phyloP scores from a whole-genome alignment of 768 basidiomycete genomes.

The Boletellus ananas region DNA sequence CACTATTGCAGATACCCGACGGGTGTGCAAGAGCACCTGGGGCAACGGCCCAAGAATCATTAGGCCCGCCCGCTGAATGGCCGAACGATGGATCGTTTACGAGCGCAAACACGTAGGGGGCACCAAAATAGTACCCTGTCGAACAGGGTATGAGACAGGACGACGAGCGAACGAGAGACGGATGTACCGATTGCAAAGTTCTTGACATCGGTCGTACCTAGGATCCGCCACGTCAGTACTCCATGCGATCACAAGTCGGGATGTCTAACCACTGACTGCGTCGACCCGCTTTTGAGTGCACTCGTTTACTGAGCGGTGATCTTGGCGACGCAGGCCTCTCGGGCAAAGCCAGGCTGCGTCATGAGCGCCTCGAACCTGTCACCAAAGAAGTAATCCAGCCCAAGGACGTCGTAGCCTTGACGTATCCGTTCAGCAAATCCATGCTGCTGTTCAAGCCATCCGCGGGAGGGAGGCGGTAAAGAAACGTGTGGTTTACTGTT shows the following conservation, averaged over 20 bases:
- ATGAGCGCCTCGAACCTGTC: conserved; percentile 45
- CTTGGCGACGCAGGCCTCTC: conserved; percentile 40
- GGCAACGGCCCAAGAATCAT: neutral
- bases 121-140: conserved; percentile 59
- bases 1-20: conserved; percentile 17
- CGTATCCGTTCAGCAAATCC: neutral
- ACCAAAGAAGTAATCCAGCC: conserved; percentile 63
- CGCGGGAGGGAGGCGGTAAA: no score
- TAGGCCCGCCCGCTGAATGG: conserved; percentile 42
- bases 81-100: conserved; percentile 38
- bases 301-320: conserved; percentile 34
- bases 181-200: conserved; percentile 44
- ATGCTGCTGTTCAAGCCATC: no score
- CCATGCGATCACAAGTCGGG: neutral
- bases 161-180: neutral
- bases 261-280: conserved; percentile 43
- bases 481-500: conserved; percentile 47
- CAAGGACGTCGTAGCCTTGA: conserved; percentile 57
- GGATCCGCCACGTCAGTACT: neutral
- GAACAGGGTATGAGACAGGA: neutral
- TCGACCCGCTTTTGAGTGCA: conserved; percentile 50
- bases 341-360: conserved; percentile 36
- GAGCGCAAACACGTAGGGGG: conserved; percentile 46
- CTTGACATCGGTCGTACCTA: conserved; percentile 29
- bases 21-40: conserved; percentile 59